Base-by-base conservation (phyloP, 805 yeast species). In the Kurtzmaniella cleridarum region DNA sequence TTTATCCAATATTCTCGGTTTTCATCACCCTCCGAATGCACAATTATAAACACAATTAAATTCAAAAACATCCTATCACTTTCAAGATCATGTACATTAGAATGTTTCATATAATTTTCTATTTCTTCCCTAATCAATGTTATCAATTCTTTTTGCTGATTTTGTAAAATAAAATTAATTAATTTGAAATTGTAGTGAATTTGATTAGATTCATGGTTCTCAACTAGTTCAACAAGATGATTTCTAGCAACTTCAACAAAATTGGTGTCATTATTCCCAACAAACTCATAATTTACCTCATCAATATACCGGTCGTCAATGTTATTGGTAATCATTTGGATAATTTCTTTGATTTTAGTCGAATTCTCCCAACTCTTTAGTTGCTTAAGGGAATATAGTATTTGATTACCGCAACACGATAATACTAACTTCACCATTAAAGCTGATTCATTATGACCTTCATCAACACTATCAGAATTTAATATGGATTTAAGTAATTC, bases 401-500 rank as follows among this genome's bases (percentile, higher is more conserved):
- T 37, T 14, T 43, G 35, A 29, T 41, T 35, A 9, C 61, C 56
- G 16, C 50, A 44, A n/a, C 50, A 50, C n/a, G 49, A 49, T 14
- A 62, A 38, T 0, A 61, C 57, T 16, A 57, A 44, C 32, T 50
- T 51, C 34, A 62, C 51, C 26, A 52, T 49, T 5, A 54, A 39
- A 32, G 36, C 53, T 44, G 41, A 34, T 17, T 46, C 53, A 30
- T 32, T 38, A 18, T 38, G 48, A 3, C 46, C 39, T 16, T 54
- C 59, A 11, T 44, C 40, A 15, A 40, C 41, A 28, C 17, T 18
- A 18, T 18, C 35, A 3, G 33, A 18, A 3, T 34, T 34, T 32
- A 48, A 34, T 41, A 54, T 52, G 13, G 55, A 45, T 36, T 51
- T 57, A 27, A 62, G 43, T 1, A 62, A 48, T 36, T 55, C 64